A percentile compares a stretch with the other conserved stretches of the same genome.
These are phyloP conservation scores for Lumnitzera racemosa DNA, from an alignment of 345 rosid species.

Conservation along the genomic window DNA sequence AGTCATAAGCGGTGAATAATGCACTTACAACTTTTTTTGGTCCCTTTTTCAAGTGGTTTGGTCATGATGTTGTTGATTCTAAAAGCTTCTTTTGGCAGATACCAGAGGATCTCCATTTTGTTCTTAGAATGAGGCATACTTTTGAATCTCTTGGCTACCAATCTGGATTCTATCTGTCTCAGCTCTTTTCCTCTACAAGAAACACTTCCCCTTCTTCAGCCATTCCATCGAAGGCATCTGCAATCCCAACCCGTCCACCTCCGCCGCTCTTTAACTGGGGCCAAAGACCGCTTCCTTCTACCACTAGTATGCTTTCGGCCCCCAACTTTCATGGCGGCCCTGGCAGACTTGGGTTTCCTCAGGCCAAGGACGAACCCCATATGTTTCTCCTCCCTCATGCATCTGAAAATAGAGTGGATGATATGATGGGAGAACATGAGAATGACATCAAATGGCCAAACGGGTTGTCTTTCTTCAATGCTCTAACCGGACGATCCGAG, in stretches of 20 bases:
- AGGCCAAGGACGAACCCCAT: conserved; percentile 56
- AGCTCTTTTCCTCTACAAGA: conserved; percentile 71
- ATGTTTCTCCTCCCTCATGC: conserved; percentile 63
- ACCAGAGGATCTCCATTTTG: conserved; percentile 97
- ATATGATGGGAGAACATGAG: conserved; percentile 61
- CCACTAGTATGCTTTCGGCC: conserved; percentile 45
- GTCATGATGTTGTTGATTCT: neutral
- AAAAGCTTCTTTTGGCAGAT: conserved; percentile 33
- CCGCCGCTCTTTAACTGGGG: conserved; percentile 59
- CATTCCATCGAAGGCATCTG: conserved; percentile 46
- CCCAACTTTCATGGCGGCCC: conserved; percentile 58
- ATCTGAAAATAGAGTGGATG: conserved; percentile 37
- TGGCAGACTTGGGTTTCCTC: conserved; percentile 45
- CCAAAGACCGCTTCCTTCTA: conserved; percentile 45
- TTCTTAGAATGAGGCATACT: conserved; percentile 88
- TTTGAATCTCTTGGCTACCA: conserved; percentile 92
- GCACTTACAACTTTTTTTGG: no score
- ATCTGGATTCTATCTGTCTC: conserved; percentile 90
- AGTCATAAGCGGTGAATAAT: no score
- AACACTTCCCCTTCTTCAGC: conserved; percentile 41
- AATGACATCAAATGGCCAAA: conserved; percentile 89
- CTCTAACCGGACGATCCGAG: conserved; percentile 63
- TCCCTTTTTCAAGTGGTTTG: neutral
- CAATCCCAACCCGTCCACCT: conserved; percentile 51
- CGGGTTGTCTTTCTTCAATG: conserved; percentile 73